phyloP scores from a whole-genome alignment of 2,329 filamentous ascomycete genomes.

The Zalaria sp. region DNA sequence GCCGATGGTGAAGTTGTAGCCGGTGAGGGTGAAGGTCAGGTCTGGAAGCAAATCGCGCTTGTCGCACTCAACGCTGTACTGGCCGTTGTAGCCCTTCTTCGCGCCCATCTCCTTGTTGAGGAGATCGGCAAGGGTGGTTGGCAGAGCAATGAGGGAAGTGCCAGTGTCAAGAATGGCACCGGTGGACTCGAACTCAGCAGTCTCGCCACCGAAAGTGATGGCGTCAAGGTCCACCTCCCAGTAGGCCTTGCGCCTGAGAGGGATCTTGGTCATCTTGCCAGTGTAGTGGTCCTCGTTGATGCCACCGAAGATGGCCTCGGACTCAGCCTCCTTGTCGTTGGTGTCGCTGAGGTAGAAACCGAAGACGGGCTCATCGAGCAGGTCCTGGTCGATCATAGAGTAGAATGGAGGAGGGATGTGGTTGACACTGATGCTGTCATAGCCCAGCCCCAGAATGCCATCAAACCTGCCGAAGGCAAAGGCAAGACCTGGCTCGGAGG shows the following conservation, averaged over 20 bases:
- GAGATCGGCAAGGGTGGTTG: constrained; percentile 80
- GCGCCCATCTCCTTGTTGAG: constrained; percentile 96
- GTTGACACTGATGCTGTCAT: constrained; percentile 95
- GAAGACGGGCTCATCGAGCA: constrained; percentile 86
- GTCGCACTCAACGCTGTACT: constrained; percentile 85
- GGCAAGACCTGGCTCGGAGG: constrained; percentile 84
- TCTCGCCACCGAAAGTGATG: constrained; percentile 75
- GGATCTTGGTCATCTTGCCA: constrained; percentile 84
- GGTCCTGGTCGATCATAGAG: constrained; percentile 79
- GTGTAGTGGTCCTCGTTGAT: constrained; percentile 68
- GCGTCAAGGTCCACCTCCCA: constrained; percentile 97
- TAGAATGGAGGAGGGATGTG: constrained; percentile 90
- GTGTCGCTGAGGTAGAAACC: constrained; percentile 85
- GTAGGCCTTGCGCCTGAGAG: constrained; percentile 95
- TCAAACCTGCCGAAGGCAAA: constrained; percentile 98
- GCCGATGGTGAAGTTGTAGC: constrained; percentile 83
- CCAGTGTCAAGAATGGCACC: constrained; percentile 97
- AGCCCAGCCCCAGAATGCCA: constrained; percentile 88
- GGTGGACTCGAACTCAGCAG: constrained; percentile 81
- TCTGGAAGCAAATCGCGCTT: constrained; percentile 77
- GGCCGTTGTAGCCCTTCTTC: constrained; percentile 94
- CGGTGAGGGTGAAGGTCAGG: constrained; percentile 77
- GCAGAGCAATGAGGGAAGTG: constrained; percentile 92
- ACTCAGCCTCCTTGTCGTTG: constrained; percentile 57
- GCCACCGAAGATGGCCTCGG: constrained; percentile 82